phyloP scores from a whole-genome alignment of 192 early-diverging fungal species.

The Helicostylum pulchrum region DNA sequence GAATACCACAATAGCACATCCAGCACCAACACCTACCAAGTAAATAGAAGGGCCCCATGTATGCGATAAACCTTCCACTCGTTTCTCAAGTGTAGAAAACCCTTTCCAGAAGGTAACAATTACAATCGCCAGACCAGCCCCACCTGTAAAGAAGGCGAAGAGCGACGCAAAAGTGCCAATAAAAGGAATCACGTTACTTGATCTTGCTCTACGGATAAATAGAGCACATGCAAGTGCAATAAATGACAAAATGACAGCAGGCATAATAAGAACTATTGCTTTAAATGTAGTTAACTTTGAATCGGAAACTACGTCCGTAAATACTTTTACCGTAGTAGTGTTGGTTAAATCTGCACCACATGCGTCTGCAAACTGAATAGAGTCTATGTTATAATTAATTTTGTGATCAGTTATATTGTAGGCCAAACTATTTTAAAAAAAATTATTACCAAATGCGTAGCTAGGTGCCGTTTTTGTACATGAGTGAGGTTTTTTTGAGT shows the following conservation, averaged over 20 bases:
- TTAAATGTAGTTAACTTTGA: neutral
- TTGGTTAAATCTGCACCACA: constrained; percentile 13
- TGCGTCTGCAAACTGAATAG: constrained; percentile 3
- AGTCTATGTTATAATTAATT: constrained; percentile 1
- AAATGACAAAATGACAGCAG: constrained; percentile 16
- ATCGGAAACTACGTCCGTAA: neutral
- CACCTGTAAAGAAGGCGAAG: constrained; percentile 8
- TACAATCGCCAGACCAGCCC: constrained; percentile 7
- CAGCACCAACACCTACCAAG: constrained; percentile 9
- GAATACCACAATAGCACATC: constrained; percentile 8
- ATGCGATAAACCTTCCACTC: neutral
- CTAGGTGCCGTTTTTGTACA: constrained; percentile 3
- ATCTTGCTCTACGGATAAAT: constrained; percentile 1
- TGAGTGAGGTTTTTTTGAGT: neutral
- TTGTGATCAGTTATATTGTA: neutral
- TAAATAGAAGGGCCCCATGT: constrained; percentile 18
- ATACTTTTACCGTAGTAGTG: neutral
- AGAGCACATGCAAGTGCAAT: constrained; percentile 6
- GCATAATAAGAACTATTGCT: constrained; percentile 5
- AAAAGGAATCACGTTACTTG: constrained; percentile 8
- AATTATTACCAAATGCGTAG: constrained; percentile 10
- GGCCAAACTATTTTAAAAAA: neutral
- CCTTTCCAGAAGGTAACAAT: constrained; percentile 12
- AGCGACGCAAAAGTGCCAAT: constrained; percentile 13
- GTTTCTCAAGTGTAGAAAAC: neutral